Base-by-base conservation (phyloP, 306 rosid species). In the Fragaria vesca region DNA sequence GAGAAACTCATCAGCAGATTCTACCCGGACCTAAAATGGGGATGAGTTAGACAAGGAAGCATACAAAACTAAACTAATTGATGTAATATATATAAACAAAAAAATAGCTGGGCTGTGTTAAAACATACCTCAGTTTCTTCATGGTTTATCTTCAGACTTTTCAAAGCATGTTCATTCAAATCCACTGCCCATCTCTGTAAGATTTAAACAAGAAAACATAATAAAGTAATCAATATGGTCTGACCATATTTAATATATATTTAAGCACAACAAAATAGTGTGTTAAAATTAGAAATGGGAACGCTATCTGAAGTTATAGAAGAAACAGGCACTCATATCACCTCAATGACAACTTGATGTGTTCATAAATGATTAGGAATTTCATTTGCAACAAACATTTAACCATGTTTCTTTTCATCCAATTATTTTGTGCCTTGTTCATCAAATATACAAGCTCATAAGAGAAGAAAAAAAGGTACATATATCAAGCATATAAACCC, bases 101-200 rank as follows among this genome's bases (percentile, higher is more conserved):
- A 28, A 28, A 16, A 4, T 12, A 16, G 16, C 4, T 15, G 1
- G 2, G 3, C 21, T 8, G 1, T 34, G 8, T 1, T 40, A 17
- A 46, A 20, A 61, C 30, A 3, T 78, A 94, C 98, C 91, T 94
- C 82, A 0, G 98, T 88, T 60, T 90, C 91, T 12, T 88, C 91
- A 60, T 94, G 98, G 71, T 94, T 94, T 20, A 85, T 61, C 74
- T 83, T 87, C 5, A 94, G 85, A 79, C 91, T 83, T 32, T 85
- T 65, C 68, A 93, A 89, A 8, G 98, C 98, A 79, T 85, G 20
- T 42, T 66, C 26, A 32, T 91, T 91, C 42, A 86, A 5, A 73
- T 94, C 98, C 52, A 94, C 93, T 0, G 98, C 98, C 98, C 98
- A 94, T 79, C 68, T 89, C 98, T 94, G 16, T 42, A 61, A 34